A percentile compares a stretch with the other conserved stretches of the same genome.
These are phyloP conservation scores for Annulohypoxylon bovei DNA, from an alignment of 495 filamentous ascomycete species.

Conservation along the genomic window DNA sequence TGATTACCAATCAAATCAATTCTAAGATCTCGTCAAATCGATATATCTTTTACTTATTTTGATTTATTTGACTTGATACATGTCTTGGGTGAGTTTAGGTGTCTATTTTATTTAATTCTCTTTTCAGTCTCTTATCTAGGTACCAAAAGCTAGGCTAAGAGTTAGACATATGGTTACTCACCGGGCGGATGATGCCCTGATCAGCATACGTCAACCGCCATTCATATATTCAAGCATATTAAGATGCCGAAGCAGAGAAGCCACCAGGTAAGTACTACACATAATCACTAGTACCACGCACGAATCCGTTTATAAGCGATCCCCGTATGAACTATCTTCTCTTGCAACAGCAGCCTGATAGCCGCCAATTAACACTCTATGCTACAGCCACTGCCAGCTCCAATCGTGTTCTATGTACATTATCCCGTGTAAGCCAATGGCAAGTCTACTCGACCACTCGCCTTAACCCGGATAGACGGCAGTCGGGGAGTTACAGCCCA, in stretches of 20 bases:
- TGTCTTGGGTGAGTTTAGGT: too few species aligned
- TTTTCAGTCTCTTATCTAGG: too few species aligned
- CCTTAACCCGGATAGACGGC: not conserved
- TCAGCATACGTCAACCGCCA: not conserved
- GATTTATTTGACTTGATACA: too few species aligned
- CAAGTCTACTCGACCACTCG: not conserved
- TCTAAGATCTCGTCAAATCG: too few species aligned
- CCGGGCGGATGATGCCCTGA: not conserved
- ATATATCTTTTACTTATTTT: too few species aligned
- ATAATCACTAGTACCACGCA: not conserved
- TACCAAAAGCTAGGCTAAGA: not conserved
- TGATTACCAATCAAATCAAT: too few species aligned
- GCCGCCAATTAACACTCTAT: not conserved
- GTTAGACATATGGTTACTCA: not conserved
- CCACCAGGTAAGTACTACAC: not conserved
- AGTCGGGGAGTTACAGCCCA: not conserved
- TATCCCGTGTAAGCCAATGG: not conserved
- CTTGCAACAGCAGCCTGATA: not conserved
- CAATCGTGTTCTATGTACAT: not conserved
- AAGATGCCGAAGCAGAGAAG: not conserved
- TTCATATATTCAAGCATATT: not conserved
- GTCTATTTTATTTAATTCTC: too few species aligned
- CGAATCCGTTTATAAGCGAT: not conserved
- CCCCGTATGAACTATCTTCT: not conserved
- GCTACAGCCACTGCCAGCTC: not conserved